phyloP scores from a whole-genome alignment of 2,329 filamentous ascomycete genomes.

The Botrytis squamosa region DNA sequence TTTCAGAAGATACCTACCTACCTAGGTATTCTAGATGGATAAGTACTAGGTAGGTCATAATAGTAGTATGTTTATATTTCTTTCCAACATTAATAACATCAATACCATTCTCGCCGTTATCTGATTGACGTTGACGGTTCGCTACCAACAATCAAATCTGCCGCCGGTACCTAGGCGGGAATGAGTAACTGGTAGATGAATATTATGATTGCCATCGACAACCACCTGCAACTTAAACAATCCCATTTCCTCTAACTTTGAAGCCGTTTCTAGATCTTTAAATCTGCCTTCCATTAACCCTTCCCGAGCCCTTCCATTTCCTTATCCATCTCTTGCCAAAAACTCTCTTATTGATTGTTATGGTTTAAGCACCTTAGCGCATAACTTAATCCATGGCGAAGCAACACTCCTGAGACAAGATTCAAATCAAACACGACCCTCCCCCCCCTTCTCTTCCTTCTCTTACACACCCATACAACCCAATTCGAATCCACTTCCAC shows the following conservation, averaged over 20 bases:
- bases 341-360: not conserved
- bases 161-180: not conserved
- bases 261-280: not conserved
- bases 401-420: constrained; percentile 19
- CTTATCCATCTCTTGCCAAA: not conserved
- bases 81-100: not conserved
- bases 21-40: too few species aligned
- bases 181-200: not conserved
- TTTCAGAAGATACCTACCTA: not conserved
- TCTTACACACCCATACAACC: constrained; percentile 9
- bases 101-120: not conserved
- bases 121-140: not conserved
- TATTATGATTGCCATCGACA: too few species aligned
- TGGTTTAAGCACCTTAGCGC: constrained; percentile 12
- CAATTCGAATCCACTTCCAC: constrained; percentile 6
- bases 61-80: not conserved
- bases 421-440: constrained; percentile 17
- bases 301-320: not conserved
- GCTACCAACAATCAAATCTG: not conserved
- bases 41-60: too few species aligned
- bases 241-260: not conserved
- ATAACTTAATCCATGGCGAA: constrained; percentile 14
- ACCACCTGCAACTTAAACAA: not conserved
- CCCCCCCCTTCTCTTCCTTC: not conserved
- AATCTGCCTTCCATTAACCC: not conserved